Evolutionary conservation across 495 filamentous ascomycete species (phyloP), one percentile per base, ranked within the genome.

Genomic region (Physcia stellaris): DNA sequence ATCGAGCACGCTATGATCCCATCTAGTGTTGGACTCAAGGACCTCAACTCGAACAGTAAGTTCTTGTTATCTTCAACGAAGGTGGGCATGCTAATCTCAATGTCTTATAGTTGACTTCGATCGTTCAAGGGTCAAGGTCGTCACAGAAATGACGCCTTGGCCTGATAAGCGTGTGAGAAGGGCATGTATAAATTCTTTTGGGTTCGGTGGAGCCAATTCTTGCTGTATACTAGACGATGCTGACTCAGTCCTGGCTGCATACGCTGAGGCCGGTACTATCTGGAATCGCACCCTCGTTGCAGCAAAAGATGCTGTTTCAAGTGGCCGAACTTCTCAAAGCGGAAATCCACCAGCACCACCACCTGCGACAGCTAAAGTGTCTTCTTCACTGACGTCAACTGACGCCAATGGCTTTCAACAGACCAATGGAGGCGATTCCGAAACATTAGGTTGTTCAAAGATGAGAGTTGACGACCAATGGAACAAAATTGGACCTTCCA

Each of bases 101-200:
- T 24, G 28, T 24, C 35, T 24, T 24, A 37, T 24, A 13, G 28
- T 35, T 35, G 36, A 31, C 38, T 32, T 33, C n/a, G n/a, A n/a
- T n/a, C n/a, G n/a, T n/a, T n/a, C 27, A 16, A 41, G 34, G 19
- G 30, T 33, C n/a, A 10, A 34, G n/a, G 35, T 37, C 18, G 43
- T 40, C 10, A 45, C 24, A 10, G 40, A 50, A 22, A 19, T 32
- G 4, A 37, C 40, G 1, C 42, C 43, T 16, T 53, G 41, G 40
- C 48, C 51, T 10, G 21, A n/a, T 11, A 22, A 37, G 0, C 63
- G 60, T 2, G 51, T 66, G 2, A 64, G 61, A n/a, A 59, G 74
- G 20, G 70, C 60, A 1, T 72, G 68, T 39, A 63, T 80, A 11
- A 77, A 77, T 47, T 70, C 67, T 2, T 79, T 78, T 31, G 71